Base-by-base conservation (phyloP, 164 flowering plant genomes). In the Annona cherimola region DNA sequence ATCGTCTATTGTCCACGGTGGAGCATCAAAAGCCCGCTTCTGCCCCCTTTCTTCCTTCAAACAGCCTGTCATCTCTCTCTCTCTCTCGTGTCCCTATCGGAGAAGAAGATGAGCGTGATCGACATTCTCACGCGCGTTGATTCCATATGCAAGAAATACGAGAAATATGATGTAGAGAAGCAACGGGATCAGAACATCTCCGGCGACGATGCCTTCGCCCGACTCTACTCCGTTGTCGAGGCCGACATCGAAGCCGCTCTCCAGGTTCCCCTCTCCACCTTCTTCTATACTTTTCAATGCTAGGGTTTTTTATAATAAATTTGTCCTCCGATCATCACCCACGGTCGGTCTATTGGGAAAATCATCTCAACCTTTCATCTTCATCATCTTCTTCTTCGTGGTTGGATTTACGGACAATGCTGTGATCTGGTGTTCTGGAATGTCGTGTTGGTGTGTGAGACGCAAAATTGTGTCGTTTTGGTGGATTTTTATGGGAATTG, bases 201-300 rank as follows among this genome's bases (percentile, higher is more conserved):
- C 77, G 89, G 90, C 67, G 96, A 85, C 64, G 99, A 95, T 79
- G 94, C 94, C 60, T 95, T 95, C 68, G 93, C 92, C 69, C 89
- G 91, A 44, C 90, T 93, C 74, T 95, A 87, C 79, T 77, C 86
- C 63, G 61, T 64, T 70, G 82, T 95, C 26, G 96, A 93, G 35
- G 74, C 89, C 63, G 92, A 95, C 72, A 88, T 95, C 20, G 98
- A 89, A 6, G 80, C 92, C 62, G 83, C 91, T 76, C 76, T 87
- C 60, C 83, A 85, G 88, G 98, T 92, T 2, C 42, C 43, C 26
- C 40, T 71, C 68, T 40, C 19, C 59, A 63, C 59, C 44, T 11
- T 35, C 46, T 3, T 12, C 14, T 44, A 41, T 14, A 6, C 14
- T 50, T 7, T 3, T 3, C 57, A 50, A 50, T 50, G 4, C 14